A percentile compares a stretch with the other conserved stretches of the same genome.
These are phyloP conservation scores for Thermothelomyces thermophilus DNA, from an alignment of 2,329 filamentous ascomycete species.

Conservation along the genomic window DNA sequence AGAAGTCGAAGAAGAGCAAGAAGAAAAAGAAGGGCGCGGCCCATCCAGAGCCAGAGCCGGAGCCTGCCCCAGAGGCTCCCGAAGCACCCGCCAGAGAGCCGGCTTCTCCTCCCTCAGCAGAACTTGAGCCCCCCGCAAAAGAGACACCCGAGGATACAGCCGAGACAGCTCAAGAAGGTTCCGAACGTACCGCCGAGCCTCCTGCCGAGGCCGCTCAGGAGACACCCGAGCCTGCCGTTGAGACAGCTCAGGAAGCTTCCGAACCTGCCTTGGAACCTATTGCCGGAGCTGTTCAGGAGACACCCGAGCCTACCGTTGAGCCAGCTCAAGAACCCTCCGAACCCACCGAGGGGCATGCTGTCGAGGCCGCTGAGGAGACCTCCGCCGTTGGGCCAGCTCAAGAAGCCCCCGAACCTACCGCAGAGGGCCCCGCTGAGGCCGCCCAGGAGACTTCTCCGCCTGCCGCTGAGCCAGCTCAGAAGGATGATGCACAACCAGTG, in stretches of 20 bases:
- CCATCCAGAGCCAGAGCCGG: not conserved
- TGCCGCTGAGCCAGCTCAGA: not conserved
- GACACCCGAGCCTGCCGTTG: too few relatives aligned
- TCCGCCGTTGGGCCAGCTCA: not conserved
- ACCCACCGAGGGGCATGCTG: not conserved
- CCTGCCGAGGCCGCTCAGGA: not conserved
- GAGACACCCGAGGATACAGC: too few relatives aligned
- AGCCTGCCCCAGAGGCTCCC: not conserved
- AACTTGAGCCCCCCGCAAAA: too few relatives aligned
- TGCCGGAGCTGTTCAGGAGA: not conserved
- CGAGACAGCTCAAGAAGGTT: not conserved
- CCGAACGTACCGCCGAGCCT: not conserved
- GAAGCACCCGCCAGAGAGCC: conserved; percentile 2
- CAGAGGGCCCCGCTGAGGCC: not conserved
- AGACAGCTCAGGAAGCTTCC: not conserved
- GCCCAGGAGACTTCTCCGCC: not conserved
- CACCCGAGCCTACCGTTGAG: not conserved
- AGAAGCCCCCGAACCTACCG: not conserved
- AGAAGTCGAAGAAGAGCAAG: conserved; percentile 31
- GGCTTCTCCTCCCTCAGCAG: not conserved
- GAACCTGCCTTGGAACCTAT: not conserved
- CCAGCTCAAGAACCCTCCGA: not conserved
- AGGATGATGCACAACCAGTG: not conserved
- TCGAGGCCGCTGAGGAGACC: not conserved
- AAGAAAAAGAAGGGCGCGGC: conserved; percentile 14